Base-by-base conservation (phyloP, 345 rosid species). In the Pistacia vera region DNA sequence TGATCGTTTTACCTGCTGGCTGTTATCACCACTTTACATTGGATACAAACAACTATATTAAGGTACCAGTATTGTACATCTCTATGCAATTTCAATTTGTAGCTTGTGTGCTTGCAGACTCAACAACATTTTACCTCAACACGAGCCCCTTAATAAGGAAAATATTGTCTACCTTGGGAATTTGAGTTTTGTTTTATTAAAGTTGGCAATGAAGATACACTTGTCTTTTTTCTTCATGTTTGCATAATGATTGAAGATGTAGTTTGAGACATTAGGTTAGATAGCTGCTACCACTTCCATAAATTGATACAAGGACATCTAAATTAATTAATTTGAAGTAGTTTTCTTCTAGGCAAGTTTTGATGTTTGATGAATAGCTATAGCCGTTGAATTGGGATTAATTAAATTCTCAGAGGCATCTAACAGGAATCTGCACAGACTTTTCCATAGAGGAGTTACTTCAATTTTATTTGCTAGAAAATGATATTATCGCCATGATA, bases 1-100 rank as follows among this genome's bases (percentile, higher is more conserved):
- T 92, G 91, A 94, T 94, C 59, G 95, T 94, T 54, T 83, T 94
- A 25, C 98, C 97, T 74, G 96, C 96, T 67, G 98, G 97, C 62
- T 88, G 91, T 38, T 92, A 94, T 71, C 98, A 94, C 73, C 94
- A 94, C 35, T 94, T 94, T 82, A 90, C 95, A 5, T 85, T 92
- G 59, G 98, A 92, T 69, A 67, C 92, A 0, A 82, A 87, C 66
- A 89, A 94, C 83, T 92, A 94, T 63, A 94, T 90, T 70, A 92
- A 89, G 95, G 98, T 91, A 78, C 11, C 35, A 38, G 22, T 14
- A 14, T 16, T 18, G 4, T 41, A 6, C 49, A 38, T 38, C 4
- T 25, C 14, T 54, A 13, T 36, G 63, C 20, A 36, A 30, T 35
- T 8, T 55, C n/a, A 54, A 8, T 63, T 36, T 38, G 63, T 55